Conservation (phyloP, 2,329 filamentous ascomycete species). For the Myriosclerotinia duriaeana region DNA sequence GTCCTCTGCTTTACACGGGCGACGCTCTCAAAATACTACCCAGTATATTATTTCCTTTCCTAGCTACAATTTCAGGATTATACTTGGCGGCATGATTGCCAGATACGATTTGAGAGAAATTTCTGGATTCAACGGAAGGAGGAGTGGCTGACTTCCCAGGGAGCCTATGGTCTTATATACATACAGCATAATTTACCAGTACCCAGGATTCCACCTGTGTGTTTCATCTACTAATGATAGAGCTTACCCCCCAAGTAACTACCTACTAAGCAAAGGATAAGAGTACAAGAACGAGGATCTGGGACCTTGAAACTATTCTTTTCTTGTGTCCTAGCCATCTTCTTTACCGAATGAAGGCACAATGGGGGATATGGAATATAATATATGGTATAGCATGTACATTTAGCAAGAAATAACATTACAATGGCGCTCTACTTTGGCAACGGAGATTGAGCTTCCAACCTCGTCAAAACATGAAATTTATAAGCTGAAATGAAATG, state of each 20-base stretch:
- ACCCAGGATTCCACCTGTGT: neutral
- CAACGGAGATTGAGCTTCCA: neutral
- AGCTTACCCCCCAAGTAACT: neutral
- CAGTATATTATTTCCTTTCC: neutral
- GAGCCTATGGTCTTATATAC: neutral
- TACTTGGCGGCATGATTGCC: constrained; percentile 13
- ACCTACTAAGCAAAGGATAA: neutral
- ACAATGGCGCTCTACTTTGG: neutral
- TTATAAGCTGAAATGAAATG: no score
- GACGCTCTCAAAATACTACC: constrained; percentile 1
- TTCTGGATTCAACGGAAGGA: constrained; percentile 11
- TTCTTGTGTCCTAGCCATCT: neutral
- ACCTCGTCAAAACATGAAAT: neutral
- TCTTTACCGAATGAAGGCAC: neutral
- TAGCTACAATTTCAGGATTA: constrained; percentile 2
- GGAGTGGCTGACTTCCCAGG: neutral
- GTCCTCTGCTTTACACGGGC: constrained; percentile 20
- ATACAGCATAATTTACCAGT: neutral
- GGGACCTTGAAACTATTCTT: neutral
- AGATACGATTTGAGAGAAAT: neutral
- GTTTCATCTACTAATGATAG: neutral
- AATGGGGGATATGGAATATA: neutral
- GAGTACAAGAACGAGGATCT: neutral
- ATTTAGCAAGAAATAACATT: neutral
- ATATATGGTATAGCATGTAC: neutral